Evolutionary conservation across 2,329 filamentous ascomycete genomes (phyloP).

Genomic region (Zymoseptoria crescenta): DNA sequence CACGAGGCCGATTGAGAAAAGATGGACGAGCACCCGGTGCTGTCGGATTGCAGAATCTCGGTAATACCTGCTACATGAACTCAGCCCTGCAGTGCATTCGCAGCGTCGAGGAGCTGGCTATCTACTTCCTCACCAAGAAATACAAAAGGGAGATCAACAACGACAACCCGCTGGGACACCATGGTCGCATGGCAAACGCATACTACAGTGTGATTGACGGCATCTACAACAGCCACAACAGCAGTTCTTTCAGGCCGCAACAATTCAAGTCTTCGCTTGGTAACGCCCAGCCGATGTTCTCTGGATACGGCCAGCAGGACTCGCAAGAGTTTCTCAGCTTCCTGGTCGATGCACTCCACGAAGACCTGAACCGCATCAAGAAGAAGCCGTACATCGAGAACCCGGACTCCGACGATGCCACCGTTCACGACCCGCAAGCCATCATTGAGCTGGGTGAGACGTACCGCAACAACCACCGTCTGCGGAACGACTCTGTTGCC

Average conservation of each 20-base stretch:
- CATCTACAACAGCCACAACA: conserved; percentile 64
- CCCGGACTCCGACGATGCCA: conserved; percentile 93
- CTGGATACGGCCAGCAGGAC: conserved; percentile 92
- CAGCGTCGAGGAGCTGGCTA: conserved; percentile 84
- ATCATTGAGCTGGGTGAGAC: conserved; percentile 79
- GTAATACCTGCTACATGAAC: conserved; percentile 99
- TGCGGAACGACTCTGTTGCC: conserved; percentile 88
- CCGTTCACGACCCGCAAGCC: conserved; percentile 72
- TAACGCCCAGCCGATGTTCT: conserved; percentile 74
- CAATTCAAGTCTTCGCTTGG: conserved; percentile 79
- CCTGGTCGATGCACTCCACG: conserved; percentile 85
- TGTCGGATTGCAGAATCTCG: conserved; percentile 79
- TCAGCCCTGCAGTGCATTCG: conserved; percentile 91
- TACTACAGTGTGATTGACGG: conserved; percentile 70
- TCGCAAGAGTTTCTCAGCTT: conserved; percentile 96
- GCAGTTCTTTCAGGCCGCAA: conserved; percentile 65
- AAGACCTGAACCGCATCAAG: conserved; percentile 86
- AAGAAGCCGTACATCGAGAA: conserved; percentile 98
- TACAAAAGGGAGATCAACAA: conserved; percentile 77
- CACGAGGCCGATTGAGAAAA: conserved; percentile 62
- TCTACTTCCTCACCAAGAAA: conserved; percentile 71
- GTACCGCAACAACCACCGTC: conserved; percentile 86
- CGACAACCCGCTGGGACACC: conserved; percentile 75
- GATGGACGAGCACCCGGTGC: conserved; percentile 65
- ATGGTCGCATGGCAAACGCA: conserved; percentile 75